Evolutionary conservation across 2,329 filamentous ascomycete genomes (phyloP), one percentile per base, ranked within the genome.

Genomic region (Fusarium napiforme): DNA sequence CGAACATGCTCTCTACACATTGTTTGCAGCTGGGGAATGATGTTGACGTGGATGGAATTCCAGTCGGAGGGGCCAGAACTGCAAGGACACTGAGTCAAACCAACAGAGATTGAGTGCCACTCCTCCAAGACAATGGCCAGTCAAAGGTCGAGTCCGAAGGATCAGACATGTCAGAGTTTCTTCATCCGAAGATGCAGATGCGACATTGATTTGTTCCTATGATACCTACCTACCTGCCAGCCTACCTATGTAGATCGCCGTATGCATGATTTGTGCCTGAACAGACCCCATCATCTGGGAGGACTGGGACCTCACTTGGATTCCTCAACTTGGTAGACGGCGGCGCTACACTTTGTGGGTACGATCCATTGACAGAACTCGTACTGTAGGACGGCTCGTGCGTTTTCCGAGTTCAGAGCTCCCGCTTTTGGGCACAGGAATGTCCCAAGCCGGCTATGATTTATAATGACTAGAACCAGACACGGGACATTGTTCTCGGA

Each of bases 371-470:
- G 67, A 59, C 67, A 72, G 59, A 43, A 74, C 37, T 74, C 43
- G 36, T 23, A 23, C 23, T 23, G 23, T 60, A 64, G 42, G 39
- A 55, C 43, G 72, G 74, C 65, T 67, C 49, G 71, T 72, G 58
- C 60, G 45, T 49, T 58, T 58, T 36, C 55, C 43, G 61, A 50
- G 61, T 64, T 65, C 37, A 53, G 50, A 49, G 49, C 47, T 60
- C 36, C 56, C 40, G 49, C 58, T 59, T 63, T 32, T 52, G 46
- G 39, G 30, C 56, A 56, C 26, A 60, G 73, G 75, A 75, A 77
- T 77, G 75, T 70, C 66, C 57, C 62, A 75, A 74, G 71, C 52
- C 26, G 47, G 62, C 53, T 50, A 30, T 64, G 52, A 61, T 32
- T 55, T 45, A 49, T 36, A 15, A 45, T 45, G 40, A 37, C n/a